A percentile compares a stretch with the other conserved stretches of the same genome.
Conservation (phyloP, 352 stramenopile species). For the Globisporangium spinosum region DNA sequence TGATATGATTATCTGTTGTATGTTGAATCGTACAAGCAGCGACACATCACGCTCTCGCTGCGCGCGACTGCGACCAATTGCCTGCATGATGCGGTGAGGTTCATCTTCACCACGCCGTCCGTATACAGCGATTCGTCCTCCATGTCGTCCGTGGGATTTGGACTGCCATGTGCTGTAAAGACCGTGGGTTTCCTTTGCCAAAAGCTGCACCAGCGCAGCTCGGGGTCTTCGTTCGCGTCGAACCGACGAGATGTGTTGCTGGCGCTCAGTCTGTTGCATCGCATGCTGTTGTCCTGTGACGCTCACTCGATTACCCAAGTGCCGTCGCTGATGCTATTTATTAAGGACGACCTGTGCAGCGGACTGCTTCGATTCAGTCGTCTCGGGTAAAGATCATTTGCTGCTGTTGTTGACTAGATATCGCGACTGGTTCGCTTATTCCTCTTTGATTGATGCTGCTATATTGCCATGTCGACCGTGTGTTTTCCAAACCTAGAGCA, state of each 20-base stretch:
- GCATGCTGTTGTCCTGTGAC: conserved; percentile 51
- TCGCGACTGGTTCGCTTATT: neutral
- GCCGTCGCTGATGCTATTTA: conserved; percentile 74
- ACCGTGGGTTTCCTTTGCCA: conserved; percentile 78
- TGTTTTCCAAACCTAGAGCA: conserved; percentile 24
- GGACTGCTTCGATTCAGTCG: conserved; percentile 67
- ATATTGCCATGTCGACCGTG: neutral
- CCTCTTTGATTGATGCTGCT: neutral
- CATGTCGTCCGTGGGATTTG: conserved; percentile 33
- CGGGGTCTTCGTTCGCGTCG: conserved; percentile 15
- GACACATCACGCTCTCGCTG: conserved; percentile 56
- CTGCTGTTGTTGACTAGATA: neutral
- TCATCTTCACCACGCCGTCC: conserved; percentile 54
- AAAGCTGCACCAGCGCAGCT: conserved; percentile 57
- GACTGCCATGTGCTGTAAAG: conserved; percentile 74
- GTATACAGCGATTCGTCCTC: conserved; percentile 40
- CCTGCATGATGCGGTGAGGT: conserved; percentile 56
- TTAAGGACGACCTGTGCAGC: conserved; percentile 82
- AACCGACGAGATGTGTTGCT: conserved; percentile 64
- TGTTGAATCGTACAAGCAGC: conserved; percentile 23
- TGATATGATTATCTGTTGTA: neutral
- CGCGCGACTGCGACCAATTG: conserved; percentile 60
- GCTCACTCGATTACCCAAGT: conserved; percentile 40
- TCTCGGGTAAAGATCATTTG: conserved; percentile 39
- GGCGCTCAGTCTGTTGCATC: conserved; percentile 64